Percentiles rank a stretch among this genome's conserved stretches.
Conservation (phyloP, 768 basidiomycete genomes). For the Russula vinacea region DNA sequence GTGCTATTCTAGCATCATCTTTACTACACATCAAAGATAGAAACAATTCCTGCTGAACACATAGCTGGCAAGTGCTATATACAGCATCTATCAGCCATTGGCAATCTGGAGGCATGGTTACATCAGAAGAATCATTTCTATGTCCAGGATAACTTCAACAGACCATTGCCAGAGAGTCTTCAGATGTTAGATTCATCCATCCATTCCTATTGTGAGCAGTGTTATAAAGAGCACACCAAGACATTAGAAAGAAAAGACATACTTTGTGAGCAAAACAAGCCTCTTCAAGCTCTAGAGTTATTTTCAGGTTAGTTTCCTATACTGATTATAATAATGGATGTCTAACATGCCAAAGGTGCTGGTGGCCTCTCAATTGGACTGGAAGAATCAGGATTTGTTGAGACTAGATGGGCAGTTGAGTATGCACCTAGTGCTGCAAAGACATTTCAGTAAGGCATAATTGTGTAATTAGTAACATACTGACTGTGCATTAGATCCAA, state of each 20-base stretch:
- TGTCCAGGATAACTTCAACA: slow-evolving; percentile 12
- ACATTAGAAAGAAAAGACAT: slow-evolving; percentile 34
- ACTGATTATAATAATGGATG: background rate
- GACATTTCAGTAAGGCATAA: slow-evolving; percentile 52
- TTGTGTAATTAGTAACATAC: background rate
- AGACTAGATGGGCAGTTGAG: slow-evolving; percentile 69
- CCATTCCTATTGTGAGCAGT: slow-evolving; percentile 43
- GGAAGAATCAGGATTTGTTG: slow-evolving; percentile 55
- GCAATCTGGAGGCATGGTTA: slow-evolving; percentile 45
- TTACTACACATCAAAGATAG: slow-evolving; percentile 38
- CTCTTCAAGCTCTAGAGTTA: slow-evolving; percentile 60
- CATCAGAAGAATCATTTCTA: slow-evolving; percentile 52
- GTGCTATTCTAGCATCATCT: slow-evolving; percentile 38
- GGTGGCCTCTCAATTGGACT: slow-evolving; percentile 72
- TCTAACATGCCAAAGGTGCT: slow-evolving; percentile 49
- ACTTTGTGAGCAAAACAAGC: slow-evolving; percentile 41
- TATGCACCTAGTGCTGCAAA: slow-evolving; percentile 58
- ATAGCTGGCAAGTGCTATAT: slow-evolving; percentile 60
- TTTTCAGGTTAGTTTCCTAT: slow-evolving; percentile 54
- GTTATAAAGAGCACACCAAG: slow-evolving; percentile 38
- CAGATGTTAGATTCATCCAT: slow-evolving; percentile 7
- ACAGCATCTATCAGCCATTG: slow-evolving; percentile 36
- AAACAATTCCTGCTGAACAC: slow-evolving; percentile 35
- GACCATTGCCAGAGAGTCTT: background rate
- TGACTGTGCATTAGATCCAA: slow-evolving; percentile 47